Conservation (phyloP, 192 early-diverging fungal species). For the Coemansia sp. region DNA sequence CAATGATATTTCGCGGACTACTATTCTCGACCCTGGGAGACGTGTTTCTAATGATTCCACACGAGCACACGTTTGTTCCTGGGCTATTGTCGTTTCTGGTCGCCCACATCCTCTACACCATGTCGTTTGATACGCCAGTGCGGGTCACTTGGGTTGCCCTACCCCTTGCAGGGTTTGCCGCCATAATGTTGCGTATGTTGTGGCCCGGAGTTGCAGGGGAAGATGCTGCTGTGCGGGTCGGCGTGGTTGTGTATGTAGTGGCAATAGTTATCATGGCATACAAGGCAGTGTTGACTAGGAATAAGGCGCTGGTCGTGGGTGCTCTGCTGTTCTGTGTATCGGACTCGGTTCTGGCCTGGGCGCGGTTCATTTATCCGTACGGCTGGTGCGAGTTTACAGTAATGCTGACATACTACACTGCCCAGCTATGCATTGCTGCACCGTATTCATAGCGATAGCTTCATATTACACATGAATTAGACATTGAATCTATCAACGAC, state of each 20-base stretch:
- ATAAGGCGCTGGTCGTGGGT: constrained; percentile 11
- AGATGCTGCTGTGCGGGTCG: constrained; percentile 18
- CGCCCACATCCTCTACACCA: constrained; percentile 27
- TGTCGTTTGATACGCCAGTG: constrained; percentile 7
- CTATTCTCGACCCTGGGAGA: constrained; percentile 32
- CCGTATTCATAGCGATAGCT: constrained; percentile 14
- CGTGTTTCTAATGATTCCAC: constrained; percentile 26
- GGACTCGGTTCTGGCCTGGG: constrained; percentile 39
- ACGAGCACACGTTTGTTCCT: constrained; percentile 27
- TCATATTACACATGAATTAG: neutral
- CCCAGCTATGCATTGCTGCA: constrained; percentile 40
- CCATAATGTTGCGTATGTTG: constrained; percentile 13
- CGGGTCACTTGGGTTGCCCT: constrained; percentile 16
- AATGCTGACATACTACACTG: constrained; percentile 43
- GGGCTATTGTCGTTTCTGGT: constrained; percentile 34
- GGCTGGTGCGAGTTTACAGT: constrained; percentile 30
- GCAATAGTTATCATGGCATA: constrained; percentile 35
- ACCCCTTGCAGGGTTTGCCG: constrained; percentile 16
- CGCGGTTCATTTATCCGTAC: constrained; percentile 20
- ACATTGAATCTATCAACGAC: constrained; percentile 1
- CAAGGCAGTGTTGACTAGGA: constrained; percentile 22
- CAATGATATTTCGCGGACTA: constrained; percentile 16
- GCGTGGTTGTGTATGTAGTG: constrained; percentile 25
- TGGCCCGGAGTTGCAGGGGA: constrained; percentile 19
- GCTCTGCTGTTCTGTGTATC: constrained; percentile 40